phyloP scores from a whole-genome alignment of 2,329 filamentous ascomycete species.

The Herpotrichia juniperi region DNA sequence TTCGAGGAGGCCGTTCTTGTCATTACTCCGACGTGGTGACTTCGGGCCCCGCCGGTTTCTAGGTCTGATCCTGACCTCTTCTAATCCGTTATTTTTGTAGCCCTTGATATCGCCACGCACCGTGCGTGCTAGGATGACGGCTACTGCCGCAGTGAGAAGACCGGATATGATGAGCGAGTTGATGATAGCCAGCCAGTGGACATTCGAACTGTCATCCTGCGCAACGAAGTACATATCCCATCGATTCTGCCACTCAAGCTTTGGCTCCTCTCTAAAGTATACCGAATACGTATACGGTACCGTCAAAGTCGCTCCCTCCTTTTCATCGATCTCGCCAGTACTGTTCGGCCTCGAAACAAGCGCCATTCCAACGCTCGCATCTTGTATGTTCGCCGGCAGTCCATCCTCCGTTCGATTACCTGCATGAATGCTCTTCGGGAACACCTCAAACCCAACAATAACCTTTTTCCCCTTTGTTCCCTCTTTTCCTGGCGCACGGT shows the following conservation, averaged over 20 bases:
- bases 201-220: constrained; percentile 78
- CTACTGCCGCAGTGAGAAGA: constrained; percentile 76
- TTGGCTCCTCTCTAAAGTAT: constrained; percentile 83
- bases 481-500: constrained; percentile 70
- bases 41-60: constrained; percentile 57
- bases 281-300: constrained; percentile 90
- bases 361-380: constrained; percentile 69
- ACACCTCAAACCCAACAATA: constrained; percentile 88
- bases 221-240: constrained; percentile 93
- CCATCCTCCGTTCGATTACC: constrained; percentile 66
- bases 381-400: constrained; percentile 71
- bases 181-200: constrained; percentile 87
- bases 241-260: constrained; percentile 79
- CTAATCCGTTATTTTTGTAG: constrained; percentile 68
- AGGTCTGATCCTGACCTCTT: constrained; percentile 67
- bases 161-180: constrained; percentile 86
- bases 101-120: constrained; percentile 79
- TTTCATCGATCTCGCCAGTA: constrained; percentile 58
- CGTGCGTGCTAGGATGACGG: constrained; percentile 81
- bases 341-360: constrained; percentile 67
- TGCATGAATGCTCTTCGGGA: constrained; percentile 79
- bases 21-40: constrained; percentile 57
- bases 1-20: constrained; percentile 66
- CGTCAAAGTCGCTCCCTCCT: constrained; percentile 69
- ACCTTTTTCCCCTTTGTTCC: constrained; percentile 76